phyloP scores from a whole-genome alignment of 306 rosid species.

The Prunus mongolica region DNA sequence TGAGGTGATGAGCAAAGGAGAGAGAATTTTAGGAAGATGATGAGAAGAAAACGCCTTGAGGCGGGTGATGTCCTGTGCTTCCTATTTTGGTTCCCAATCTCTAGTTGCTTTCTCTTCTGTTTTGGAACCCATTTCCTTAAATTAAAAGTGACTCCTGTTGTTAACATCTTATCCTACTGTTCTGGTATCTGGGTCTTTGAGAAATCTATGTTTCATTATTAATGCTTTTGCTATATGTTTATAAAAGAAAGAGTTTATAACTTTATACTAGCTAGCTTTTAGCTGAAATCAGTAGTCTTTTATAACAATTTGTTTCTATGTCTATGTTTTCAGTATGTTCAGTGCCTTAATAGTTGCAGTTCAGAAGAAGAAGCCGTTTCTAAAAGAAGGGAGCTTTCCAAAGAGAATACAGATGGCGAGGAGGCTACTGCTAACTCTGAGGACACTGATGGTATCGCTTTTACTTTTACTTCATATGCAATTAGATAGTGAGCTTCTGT shows the following conservation, averaged over 20 bases:
- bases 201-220: neutral
- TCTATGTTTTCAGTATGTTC: slow-evolving; percentile 41
- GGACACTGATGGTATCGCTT: slow-evolving; percentile 9
- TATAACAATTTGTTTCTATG: slow-evolving; percentile 6
- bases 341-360: slow-evolving; percentile 19
- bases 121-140: slow-evolving; percentile 55
- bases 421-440: slow-evolving; percentile 28
- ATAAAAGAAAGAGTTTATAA: neutral
- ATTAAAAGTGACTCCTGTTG: neutral
- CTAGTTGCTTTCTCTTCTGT: slow-evolving; percentile 41
- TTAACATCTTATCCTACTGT: neutral
- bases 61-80: slow-evolving; percentile 34
- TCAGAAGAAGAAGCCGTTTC: slow-evolving; percentile 21
- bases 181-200: neutral
- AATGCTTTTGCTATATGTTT: neutral
- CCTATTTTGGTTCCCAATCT: slow-evolving; percentile 57
- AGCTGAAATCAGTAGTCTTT: neutral
- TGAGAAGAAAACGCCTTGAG: slow-evolving; percentile 41
- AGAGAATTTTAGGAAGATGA: slow-evolving; percentile 48
- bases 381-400: slow-evolving; percentile 49
- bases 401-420: slow-evolving; percentile 25
- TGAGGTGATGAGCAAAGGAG: slow-evolving; percentile 47
- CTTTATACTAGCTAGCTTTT: neutral
- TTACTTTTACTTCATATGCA: neutral
- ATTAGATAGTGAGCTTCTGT: neutral